Conservation (phyloP, 306 rosid species). For the Medicago truncatula region DNA sequence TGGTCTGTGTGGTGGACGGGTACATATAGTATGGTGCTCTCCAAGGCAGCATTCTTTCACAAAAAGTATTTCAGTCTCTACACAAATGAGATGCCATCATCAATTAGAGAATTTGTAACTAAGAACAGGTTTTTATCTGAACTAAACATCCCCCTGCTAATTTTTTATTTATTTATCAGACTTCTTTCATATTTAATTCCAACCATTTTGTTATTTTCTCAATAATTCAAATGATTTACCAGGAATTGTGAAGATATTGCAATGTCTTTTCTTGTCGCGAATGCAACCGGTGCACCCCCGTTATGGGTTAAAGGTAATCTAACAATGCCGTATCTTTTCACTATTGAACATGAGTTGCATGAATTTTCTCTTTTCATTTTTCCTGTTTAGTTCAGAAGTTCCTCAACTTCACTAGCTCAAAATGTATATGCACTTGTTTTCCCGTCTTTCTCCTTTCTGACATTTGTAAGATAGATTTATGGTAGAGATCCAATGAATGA, state of each 20-base stretch:
- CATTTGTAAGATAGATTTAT: slow-evolving; percentile 20
- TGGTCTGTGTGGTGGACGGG: slow-evolving; percentile 99
- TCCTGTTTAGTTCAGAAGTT: too few relatives aligned
- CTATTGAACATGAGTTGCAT: slow-evolving; percentile 3
- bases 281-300: slow-evolving; percentile 92
- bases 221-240: slow-evolving; percentile 46
- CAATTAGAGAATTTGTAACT: slow-evolving; percentile 73
- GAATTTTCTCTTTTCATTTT: neutral
- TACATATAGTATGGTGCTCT: slow-evolving; percentile 92
- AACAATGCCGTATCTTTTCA: neutral
- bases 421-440: too few relatives aligned
- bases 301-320: slow-evolving; percentile 92
- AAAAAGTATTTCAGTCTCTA: slow-evolving; percentile 79
- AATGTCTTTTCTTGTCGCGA: slow-evolving; percentile 96
- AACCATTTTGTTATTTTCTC: slow-evolving; percentile 21
- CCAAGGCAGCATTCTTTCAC: slow-evolving; percentile 98
- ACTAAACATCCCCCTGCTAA: neutral
- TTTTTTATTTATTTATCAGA: neutral
- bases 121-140: slow-evolving; percentile 70
- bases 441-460: neutral
- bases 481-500: neutral
- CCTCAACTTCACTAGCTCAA: too few relatives aligned
- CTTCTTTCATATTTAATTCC: slow-evolving; percentile 2
- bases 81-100: slow-evolving; percentile 84
- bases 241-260: slow-evolving; percentile 99